These are phyloP conservation scores for Guadua angustifolia DNA, from an alignment of 176 grass and related monocot genomes.

Conservation along the genomic window DNA sequence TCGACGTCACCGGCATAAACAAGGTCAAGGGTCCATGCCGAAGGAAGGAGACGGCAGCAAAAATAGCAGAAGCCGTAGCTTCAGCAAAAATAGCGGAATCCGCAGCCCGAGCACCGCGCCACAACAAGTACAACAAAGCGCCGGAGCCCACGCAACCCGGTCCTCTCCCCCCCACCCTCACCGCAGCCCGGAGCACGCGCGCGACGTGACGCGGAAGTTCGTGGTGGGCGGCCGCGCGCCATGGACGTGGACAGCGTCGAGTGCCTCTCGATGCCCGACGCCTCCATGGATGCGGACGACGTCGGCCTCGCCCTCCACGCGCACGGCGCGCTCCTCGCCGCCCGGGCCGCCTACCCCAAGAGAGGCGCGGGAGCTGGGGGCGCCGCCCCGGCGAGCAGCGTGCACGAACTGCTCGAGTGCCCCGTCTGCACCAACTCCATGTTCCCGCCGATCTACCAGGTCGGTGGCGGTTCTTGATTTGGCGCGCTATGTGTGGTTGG, in stretches of 20 bases:
- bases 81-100: slow-evolving; percentile 30
- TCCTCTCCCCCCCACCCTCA: background rate
- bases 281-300: slow-evolving; percentile 43
- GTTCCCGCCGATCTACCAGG: slow-evolving; percentile 98
- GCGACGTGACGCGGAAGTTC: background rate
- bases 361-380: background rate
- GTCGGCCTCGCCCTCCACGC: slow-evolving; percentile 42
- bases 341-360: slow-evolving; percentile 46
- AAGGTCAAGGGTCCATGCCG: background rate
- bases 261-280: slow-evolving; percentile 73
- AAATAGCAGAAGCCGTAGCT: slow-evolving; percentile 3
- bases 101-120: background rate
- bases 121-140: slow-evolving; percentile 36
- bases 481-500: background rate
- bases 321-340: slow-evolving; percentile 37
- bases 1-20: background rate
- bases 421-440: slow-evolving; percentile 98
- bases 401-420: slow-evolving; percentile 96
- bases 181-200: slow-evolving; percentile 26
- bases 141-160: background rate
- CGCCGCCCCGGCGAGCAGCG: slow-evolving; percentile 50
- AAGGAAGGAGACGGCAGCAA: background rate
- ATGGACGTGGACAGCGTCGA: slow-evolving; percentile 72
- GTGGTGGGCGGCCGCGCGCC: slow-evolving; percentile 33
- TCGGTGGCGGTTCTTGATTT: slow-evolving; percentile 14